These are phyloP conservation scores for Xerocomus brunneocitrinus DNA, from an alignment of 768 basidiomycete species.

Conservation along the genomic window DNA sequence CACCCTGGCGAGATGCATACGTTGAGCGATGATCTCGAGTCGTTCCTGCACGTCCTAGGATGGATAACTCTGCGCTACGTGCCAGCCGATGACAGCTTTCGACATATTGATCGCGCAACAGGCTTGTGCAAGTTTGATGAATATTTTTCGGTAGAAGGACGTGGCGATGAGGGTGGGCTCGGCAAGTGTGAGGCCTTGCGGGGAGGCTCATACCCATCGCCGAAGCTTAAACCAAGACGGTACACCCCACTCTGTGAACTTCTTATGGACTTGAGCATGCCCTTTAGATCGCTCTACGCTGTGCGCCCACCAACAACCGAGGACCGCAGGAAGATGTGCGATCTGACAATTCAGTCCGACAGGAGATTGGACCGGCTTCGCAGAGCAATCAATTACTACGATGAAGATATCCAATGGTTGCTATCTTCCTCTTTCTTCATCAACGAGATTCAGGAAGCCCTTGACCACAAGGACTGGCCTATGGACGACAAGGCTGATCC, in stretches of 20 bases:
- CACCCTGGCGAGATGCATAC: neutral
- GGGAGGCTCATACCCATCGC: neutral
- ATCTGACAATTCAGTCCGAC: neutral
- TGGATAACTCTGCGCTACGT: neutral
- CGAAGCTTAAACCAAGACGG: neutral
- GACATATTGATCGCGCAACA: neutral
- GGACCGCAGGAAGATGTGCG: neutral
- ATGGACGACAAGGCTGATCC: neutral
- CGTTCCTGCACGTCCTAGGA: neutral
- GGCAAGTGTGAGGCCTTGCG: neutral
- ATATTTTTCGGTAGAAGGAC: neutral
- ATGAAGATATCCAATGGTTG: neutral
- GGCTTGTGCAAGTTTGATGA: neutral
- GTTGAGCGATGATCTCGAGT: neutral
- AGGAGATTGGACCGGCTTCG: no score
- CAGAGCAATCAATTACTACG: neutral
- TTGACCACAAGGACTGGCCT: neutral
- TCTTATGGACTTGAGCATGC: neutral
- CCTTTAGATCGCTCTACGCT: neutral
- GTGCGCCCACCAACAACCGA: neutral
- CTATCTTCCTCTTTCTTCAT: neutral
- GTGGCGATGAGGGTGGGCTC: neutral
- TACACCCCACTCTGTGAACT: neutral
- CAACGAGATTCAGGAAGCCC: neutral
- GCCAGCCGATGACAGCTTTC: neutral